Conservation (phyloP, 2,329 filamentous ascomycete species). For the Trematosphaeria pertusa region DNA sequence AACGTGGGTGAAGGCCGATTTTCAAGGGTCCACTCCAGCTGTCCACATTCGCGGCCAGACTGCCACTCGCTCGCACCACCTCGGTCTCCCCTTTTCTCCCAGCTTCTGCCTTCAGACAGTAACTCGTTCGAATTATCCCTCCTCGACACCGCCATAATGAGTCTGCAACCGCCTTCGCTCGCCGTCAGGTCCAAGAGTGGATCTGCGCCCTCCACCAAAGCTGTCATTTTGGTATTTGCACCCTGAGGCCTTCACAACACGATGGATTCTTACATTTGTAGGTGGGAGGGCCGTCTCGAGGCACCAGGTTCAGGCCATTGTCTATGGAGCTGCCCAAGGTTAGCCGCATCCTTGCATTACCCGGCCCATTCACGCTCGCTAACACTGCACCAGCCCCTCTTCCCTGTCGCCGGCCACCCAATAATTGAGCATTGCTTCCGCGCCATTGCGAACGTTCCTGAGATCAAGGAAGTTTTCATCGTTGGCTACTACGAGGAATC, state of each 20-base stretch:
- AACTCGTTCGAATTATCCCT: conserved; percentile 1
- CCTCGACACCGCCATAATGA: conserved; percentile 34
- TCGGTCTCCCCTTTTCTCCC: conserved; percentile 6
- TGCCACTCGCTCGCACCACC: conserved; percentile 1
- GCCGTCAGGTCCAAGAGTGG: conserved; percentile 44
- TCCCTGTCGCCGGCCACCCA: conserved; percentile 96
- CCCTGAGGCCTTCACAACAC: conserved; percentile 12
- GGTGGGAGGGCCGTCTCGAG: conserved; percentile 95
- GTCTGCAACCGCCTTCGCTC: conserved; percentile 47
- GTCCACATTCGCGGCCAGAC: conserved; percentile 2
- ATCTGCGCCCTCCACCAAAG: conserved; percentile 72
- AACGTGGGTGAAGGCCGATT: conserved; percentile 8
- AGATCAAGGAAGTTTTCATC: conserved; percentile 94
- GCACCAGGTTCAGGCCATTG: conserved; percentile 92
- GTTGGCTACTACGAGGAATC: conserved; percentile 99
- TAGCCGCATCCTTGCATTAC: conserved; percentile 32
- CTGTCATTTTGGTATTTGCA: conserved; percentile 82
- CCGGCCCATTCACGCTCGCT: conserved; percentile 21
- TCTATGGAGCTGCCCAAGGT: conserved; percentile 97
- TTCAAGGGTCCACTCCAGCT: conserved; percentile 15
- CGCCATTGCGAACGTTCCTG: conserved; percentile 86
- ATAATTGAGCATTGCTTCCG: conserved; percentile 98
- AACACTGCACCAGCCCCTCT: conserved; percentile 73
- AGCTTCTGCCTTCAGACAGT: neutral
- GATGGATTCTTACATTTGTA: conserved; percentile 51